Evolutionary conservation across 2,329 filamentous ascomycete species (phyloP).

Genomic region (Fusarium incarnatum): DNA sequence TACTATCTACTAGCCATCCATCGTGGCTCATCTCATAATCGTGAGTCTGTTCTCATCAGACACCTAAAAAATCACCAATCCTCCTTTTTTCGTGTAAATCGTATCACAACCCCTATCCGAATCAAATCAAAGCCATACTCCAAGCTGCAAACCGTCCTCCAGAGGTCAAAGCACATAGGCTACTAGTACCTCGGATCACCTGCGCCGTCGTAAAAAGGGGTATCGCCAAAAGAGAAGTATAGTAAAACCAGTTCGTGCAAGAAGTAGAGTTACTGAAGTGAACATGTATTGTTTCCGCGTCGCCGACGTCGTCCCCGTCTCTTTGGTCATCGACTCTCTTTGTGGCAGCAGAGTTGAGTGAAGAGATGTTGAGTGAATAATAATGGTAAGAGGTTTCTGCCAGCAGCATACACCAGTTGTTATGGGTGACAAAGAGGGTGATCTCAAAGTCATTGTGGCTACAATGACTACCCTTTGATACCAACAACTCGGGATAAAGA

Average conservation of each 20-base stretch:
- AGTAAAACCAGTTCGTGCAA: conserved; percentile 42
- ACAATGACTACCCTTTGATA: not conserved
- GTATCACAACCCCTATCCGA: conserved; percentile 44
- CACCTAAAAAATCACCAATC: conserved; percentile 44
- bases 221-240: conserved; percentile 53
- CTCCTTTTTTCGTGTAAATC: conserved; percentile 42
- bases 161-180: conserved; percentile 4
- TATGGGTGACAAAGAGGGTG: not conserved
- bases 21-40: conserved; percentile 41
- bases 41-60: conserved; percentile 35
- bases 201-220: conserved; percentile 47
- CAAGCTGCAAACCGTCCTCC: conserved; percentile 48
- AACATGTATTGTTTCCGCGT: conserved; percentile 42
- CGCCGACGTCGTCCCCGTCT: conserved; percentile 44
- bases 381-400: conserved; percentile 41
- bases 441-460: not conserved
- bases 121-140: conserved; percentile 47
- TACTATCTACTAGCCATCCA: conserved; percentile 43
- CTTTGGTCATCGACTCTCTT: conserved; percentile 36
- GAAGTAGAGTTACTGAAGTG: conserved; percentile 42
- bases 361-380: conserved; percentile 45
- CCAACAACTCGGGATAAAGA: not conserved
- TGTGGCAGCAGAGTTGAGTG: conserved; percentile 42
- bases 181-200: conserved; percentile 33
- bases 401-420: conserved; percentile 35